Base-by-base conservation (phyloP, 2,329 filamentous ascomycete genomes). In the Neofusicoccum parvum region DNA sequence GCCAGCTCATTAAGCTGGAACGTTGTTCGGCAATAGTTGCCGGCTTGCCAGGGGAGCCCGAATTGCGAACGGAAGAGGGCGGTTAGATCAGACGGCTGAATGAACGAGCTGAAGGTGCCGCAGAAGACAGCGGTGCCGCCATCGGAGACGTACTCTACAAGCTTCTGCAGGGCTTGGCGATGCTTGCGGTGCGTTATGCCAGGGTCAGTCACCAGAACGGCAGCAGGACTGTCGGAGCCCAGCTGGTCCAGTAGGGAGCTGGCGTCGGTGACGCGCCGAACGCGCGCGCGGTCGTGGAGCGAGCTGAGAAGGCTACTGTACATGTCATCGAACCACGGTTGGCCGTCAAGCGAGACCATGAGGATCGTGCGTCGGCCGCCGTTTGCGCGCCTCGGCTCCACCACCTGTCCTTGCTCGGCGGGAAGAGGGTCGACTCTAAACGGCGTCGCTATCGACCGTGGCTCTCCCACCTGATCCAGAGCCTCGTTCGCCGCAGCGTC, bases 281-380 rank as follows among this genome's bases (percentile, higher is more conserved):
- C 15, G 71, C 70, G 58, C 71, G 73, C 9, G 67, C 66, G 10
- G 5, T 27, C 45, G 45, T 17, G 2, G 48, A 51, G 48, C 5
- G 12, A 12, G 27, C 2, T 9, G 48, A 51, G 48, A 15, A 51
- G 48, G 20, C 15, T 51, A 23, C 48, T 27, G 27, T 51, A 51
- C 48, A 34, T 51, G 2, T 32, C 27, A 5, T 51, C 48, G 27
- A 51, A 51, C 45, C 45, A 48, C 9, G 45, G 45, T 11, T 17
- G 45, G 45, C 7, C 17, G 45, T 23, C 45, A 15, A 48, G 45
- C 7, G 45, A 48, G 17, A 48, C 7, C 17, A 48, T 9, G 45
- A 17, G 15, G 45, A 48, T 48, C 17, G 15, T 11, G 17, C 5
- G 45, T 7, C 45, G 15, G 17, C 7, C n/a, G 20, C 15, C 49